Evolutionary conservation across 192 early-diverging fungal genomes (phyloP).

Genomic region (Backusella westeae): DNA sequence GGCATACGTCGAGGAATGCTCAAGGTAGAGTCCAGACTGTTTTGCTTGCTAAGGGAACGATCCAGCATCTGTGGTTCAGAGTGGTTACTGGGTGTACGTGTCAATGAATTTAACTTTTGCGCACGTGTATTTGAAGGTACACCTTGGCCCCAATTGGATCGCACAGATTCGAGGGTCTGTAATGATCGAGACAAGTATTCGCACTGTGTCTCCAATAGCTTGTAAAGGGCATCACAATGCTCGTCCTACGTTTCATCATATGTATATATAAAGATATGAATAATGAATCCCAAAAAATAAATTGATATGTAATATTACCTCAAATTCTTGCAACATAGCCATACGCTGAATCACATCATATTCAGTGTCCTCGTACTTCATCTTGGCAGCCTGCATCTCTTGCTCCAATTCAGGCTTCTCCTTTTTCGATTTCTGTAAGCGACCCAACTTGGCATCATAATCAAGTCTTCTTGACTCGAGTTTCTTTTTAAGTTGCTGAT

Average conservation of each 20-base stretch:
- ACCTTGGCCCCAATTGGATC: neutral
- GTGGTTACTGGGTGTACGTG: neutral
- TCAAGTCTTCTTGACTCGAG: constrained; percentile 86
- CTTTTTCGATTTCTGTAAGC: constrained; percentile 88
- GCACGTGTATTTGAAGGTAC: constrained; percentile 5
- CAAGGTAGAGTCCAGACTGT: neutral
- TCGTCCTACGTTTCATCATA: constrained; percentile 11
- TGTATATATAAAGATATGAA: neutral
- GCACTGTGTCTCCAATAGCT: constrained; percentile 3
- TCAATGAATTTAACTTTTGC: constrained; percentile 5
- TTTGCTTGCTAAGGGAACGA: neutral
- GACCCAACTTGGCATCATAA: constrained; percentile 89
- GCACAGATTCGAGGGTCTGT: neutral
- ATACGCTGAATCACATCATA: constrained; percentile 78
- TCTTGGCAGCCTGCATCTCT: constrained; percentile 84
- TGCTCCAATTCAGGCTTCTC: constrained; percentile 88
- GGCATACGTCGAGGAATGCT: constrained; percentile 5
- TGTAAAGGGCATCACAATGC: constrained; percentile 1
- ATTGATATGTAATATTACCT: constrained; percentile 50
- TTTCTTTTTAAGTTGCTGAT: constrained; percentile 73
- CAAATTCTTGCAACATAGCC: constrained; percentile 79
- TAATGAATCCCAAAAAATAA: neutral
- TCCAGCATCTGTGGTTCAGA: neutral
- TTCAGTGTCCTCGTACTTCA: constrained; percentile 92
- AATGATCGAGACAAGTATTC: neutral